Evolutionary conservation across 1,284 basidiomycete genomes (phyloP), one percentile per base, ranked within the genome.

Genomic region (Tremellales sp.): DNA sequence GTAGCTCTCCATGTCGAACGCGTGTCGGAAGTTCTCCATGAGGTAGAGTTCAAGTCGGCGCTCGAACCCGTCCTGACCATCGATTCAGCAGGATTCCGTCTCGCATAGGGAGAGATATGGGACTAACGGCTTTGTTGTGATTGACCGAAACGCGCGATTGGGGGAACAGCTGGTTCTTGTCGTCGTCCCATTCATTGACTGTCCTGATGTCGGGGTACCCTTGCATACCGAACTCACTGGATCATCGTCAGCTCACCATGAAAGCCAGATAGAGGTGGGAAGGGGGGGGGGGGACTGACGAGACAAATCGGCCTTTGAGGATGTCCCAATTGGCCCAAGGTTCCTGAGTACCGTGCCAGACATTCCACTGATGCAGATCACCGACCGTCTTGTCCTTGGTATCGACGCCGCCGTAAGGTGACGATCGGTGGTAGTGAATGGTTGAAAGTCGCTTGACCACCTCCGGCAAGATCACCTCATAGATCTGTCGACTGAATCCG

Each of bases 361-460:
- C 89, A 65, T 91, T 89, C 86, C 87, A 90, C 72, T 91, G 88
- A 67, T 92, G 89, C 22, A 89, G 74, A 73, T 93, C 90, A 12
- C 91, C 90, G 33, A 86, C 79, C 0, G 81, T 84, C 62, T 77
- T 77, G 69, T 93, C 88, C 1, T 82, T 84, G 0, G 86, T 86
- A 15, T 75, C 75, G 60, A 85, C 84, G 1, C 87, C 88, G 47
- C 87, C 89, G 73, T 91, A 94, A 0, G 90, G 90, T 17, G 86
- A 89, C 24, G 81, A 81, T 46, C 87, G 84, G 72, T 89, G 89
- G 70, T 93, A 93, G 66, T 82, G 79, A 29, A 86, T 80, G 63
- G 85, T 80, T 41, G 81, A 83, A 46, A 83, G 69, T 41, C 79
- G 75, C 40, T 77, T 62, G 26, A 91, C 86, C 42, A 89, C 79